phyloP scores from a whole-genome alignment of 176 grass and related monocot genomes.

The Bromus sterilis region DNA sequence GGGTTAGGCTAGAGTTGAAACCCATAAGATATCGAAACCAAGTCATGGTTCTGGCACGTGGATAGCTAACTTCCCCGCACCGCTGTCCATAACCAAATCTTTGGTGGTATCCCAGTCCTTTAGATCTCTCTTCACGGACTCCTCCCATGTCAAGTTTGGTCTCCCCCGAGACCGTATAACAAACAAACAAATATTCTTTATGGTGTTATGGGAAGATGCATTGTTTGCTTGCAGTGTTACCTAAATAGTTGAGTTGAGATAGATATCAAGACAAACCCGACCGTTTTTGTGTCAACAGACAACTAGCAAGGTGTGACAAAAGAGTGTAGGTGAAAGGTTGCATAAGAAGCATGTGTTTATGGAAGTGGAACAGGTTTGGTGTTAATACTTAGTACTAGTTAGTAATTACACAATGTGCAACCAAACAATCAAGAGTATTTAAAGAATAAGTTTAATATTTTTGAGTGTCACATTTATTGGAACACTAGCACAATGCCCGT shows the following conservation, averaged over 20 bases:
- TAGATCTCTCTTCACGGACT: too few species aligned
- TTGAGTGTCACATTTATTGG: not conserved
- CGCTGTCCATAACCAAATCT: too few species aligned
- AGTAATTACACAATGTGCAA: not conserved
- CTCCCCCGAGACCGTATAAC: too few species aligned
- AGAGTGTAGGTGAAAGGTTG: not conserved
- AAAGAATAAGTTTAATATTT: not conserved
- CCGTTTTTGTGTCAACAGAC: not conserved
- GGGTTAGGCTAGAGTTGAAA: too few species aligned
- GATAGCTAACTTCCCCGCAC: too few species aligned
- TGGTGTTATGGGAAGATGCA: not conserved
- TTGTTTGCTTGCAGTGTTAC: not conserved
- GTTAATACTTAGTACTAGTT: not conserved
- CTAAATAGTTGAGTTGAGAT: not conserved
- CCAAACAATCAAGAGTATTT: not conserved
- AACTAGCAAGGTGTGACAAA: not conserved
- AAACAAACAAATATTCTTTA: not conserved
- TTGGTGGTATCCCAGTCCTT: too few species aligned
- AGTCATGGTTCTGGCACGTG: too few species aligned
- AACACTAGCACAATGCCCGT: not conserved
- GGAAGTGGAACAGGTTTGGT: not conserved
- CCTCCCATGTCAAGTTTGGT: too few species aligned
- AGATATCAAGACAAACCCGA: not conserved
- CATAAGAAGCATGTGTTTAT: not conserved
- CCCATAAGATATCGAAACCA: too few species aligned